A percentile compares a stretch with the other conserved stretches of the same genome.
Conservation (phyloP, 2,329 filamentous ascomycete species). For the Drechslerella stenobrocha region DNA sequence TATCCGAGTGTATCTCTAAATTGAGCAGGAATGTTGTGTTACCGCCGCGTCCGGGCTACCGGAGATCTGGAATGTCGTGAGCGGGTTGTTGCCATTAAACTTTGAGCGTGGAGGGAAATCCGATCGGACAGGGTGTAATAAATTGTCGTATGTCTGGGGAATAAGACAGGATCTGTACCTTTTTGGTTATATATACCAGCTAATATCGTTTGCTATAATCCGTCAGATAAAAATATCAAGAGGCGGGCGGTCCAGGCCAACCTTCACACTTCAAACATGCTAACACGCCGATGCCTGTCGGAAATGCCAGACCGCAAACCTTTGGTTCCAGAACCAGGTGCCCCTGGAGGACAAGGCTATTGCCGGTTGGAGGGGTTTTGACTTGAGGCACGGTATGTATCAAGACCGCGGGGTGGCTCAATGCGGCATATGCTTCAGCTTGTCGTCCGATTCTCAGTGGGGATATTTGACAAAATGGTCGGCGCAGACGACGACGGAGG, state of each 20-base stretch:
- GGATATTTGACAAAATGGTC: slow-evolving; percentile 8
- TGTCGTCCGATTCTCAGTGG: slow-evolving; percentile 39
- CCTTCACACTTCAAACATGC: slow-evolving; percentile 27
- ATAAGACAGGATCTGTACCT: slow-evolving; percentile 17
- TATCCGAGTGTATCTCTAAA: slow-evolving; percentile 33
- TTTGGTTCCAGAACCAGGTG: not conserved
- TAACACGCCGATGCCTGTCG: slow-evolving; percentile 34
- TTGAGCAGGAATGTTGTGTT: slow-evolving; percentile 27
- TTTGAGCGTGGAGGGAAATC: not conserved
- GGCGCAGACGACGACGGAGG: slow-evolving; percentile 13
- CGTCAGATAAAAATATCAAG: too few relatives aligned
- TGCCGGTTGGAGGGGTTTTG: slow-evolving; percentile 27
- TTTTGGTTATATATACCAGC: slow-evolving; percentile 37
- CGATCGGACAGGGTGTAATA: not conserved
- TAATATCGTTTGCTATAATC: slow-evolving; percentile 4
- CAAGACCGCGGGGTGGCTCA: slow-evolving; percentile 29
- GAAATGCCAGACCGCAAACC: slow-evolving; percentile 12
- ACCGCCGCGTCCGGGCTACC: not conserved
- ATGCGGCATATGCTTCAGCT: slow-evolving; percentile 34
- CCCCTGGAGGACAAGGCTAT: slow-evolving; percentile 30
- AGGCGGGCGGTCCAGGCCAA: slow-evolving; percentile 18
- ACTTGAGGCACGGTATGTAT: slow-evolving; percentile 32
- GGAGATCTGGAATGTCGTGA: slow-evolving; percentile 18
- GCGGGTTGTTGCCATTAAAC: slow-evolving; percentile 19
- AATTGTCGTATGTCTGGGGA: too few relatives aligned